A percentile compares a stretch with the other conserved stretches of the same genome.
These are phyloP conservation scores for Vanrija sp. DNA, from an alignment of 1,284 basidiomycete genomes.

Conservation along the genomic window DNA sequence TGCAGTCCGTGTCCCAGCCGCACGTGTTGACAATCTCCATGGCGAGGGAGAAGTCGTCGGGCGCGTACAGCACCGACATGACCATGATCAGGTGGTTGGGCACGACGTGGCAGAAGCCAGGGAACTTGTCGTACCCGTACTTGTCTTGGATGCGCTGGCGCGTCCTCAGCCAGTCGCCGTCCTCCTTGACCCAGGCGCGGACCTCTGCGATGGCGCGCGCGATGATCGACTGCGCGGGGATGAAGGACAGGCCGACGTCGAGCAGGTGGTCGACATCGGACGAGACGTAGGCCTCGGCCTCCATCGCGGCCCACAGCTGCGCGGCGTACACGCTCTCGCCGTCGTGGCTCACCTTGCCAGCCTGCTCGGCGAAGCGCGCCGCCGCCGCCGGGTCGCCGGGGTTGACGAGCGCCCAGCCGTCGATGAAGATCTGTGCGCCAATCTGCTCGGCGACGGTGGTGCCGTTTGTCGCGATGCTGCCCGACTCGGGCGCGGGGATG, in stretches of 20 bases:
- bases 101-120: slow-evolving; percentile 3
- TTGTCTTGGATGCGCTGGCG: slow-evolving; percentile 4
- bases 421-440: no score
- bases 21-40: slow-evolving; percentile 5
- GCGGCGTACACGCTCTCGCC: no score
- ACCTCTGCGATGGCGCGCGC: slow-evolving; percentile 1
- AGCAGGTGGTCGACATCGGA: slow-evolving; percentile 5
- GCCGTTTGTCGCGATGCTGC: slow-evolving; percentile 1
- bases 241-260: slow-evolving; percentile 1
- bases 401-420: no score
- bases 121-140: slow-evolving; percentile 8
- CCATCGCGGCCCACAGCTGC: slow-evolving; percentile 5
- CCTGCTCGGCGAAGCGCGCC: no score
- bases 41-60: slow-evolving; percentile 1
- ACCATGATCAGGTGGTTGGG: slow-evolving; percentile 6
- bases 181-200: slow-evolving; percentile 3
- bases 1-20: slow-evolving; percentile 7
- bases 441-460: slow-evolving; percentile 1
- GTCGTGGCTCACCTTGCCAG: no score
- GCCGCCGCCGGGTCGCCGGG: no score
- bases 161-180: slow-evolving; percentile 3
- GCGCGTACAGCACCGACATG: slow-evolving; percentile 4
- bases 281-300: slow-evolving; percentile 6
- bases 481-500: background rate
- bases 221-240: background rate